A percentile compares a stretch with the other conserved stretches of the same genome.
Conservation (phyloP, 768 basidiomycete genomes). For the Termitomyces sp. region DNA sequence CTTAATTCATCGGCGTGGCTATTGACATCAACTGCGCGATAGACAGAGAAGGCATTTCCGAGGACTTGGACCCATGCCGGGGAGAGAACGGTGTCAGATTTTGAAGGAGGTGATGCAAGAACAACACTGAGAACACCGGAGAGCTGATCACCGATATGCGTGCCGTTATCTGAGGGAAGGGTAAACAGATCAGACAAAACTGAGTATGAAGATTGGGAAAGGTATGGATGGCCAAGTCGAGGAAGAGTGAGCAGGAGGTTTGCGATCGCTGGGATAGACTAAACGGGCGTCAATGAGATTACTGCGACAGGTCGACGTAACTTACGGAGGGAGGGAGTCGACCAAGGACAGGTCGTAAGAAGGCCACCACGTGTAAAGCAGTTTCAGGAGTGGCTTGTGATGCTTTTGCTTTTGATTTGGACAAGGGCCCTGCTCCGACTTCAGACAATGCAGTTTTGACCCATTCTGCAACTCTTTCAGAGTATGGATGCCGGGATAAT, state of each 20-base stretch:
- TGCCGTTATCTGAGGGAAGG: constrained; percentile 45
- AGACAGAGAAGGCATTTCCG: constrained; percentile 69
- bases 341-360: constrained; percentile 59
- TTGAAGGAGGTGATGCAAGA: constrained; percentile 64
- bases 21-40: constrained; percentile 45
- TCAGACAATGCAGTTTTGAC: constrained; percentile 62
- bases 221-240: constrained; percentile 82
- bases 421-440: constrained; percentile 56
- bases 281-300: constrained; percentile 1
- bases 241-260: constrained; percentile 76
- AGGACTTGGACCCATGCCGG: constrained; percentile 80
- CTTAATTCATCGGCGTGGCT: constrained; percentile 51
- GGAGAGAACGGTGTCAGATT: constrained; percentile 62
- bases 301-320: constrained; percentile 15
- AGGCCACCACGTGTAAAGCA: constrained; percentile 74
- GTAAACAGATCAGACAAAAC: constrained; percentile 80
- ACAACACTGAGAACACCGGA: constrained; percentile 63
- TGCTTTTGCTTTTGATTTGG: constrained; percentile 56
- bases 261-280: constrained; percentile 74
- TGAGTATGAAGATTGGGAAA: constrained; percentile 85
- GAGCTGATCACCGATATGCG: constrained; percentile 50
- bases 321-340: constrained; percentile 69
- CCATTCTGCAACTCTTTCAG: constrained; percentile 80
- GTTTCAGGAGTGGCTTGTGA: constrained; percentile 61
- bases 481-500: constrained; percentile 78